Evolutionary conservation across 1,284 basidiomycete species (phyloP), one percentile per base, ranked within the genome.

Genomic region (Fomitopsis betulina): DNA sequence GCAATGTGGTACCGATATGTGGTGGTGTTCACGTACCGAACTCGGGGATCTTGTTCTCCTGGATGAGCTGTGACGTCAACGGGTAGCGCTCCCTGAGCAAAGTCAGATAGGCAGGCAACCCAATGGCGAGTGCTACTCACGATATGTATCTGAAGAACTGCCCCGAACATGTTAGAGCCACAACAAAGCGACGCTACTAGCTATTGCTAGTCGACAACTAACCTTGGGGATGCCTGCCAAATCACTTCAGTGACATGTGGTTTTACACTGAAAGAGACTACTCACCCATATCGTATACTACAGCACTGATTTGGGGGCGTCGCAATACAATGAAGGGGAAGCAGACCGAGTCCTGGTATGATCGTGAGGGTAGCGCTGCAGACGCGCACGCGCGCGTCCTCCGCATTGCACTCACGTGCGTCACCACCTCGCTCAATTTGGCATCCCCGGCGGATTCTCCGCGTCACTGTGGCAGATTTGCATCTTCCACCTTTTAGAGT

Each of bases 41-140:
- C 75, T 98, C 96, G 42, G 96, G 96, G 62, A 98, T 98, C 77
- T 93, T 93, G 77, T 96, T 95, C 80, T 95, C 93, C 75, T 95
- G 86, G 67, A 99, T 97, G 64, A 99, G 81, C 74, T 99, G 96
- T 43, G 96, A 98, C 52, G 96, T 99, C 67, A 99, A 84, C 60
- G 97, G 96, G 73, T 99, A 99, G 64, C 97, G 88, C 80, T 99
- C 97, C 66, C 92, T 94, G 67, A 6, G 50, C 47, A 8, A 19
- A 40, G 32, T 70, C 15, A 68, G 57, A 21, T 37, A 17, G 4
- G 15, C 6, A 30, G 25, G 42, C 43, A 8, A 32, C n/a, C n/a
- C 32, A 57, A 27, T 54, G 9, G 1, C 43, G 6, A 3, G 13
- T 39, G 33, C 2, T 45, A 77, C 88, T 69, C 71, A 91, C 87